These are phyloP conservation scores for Triticum aestivum DNA, from an alignment of 176 grass and related monocot genomes.

Conservation along the genomic window IWGSC_CS_RefSeq_v2.1 NC_057795.1:71651481-71651980, in stretches of 20 bases:
- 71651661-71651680: conserved; percentile 3
- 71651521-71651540: not conserved
- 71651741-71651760: conserved; percentile 14
- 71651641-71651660: not conserved
- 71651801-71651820: conserved; percentile 39
- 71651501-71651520: not conserved
- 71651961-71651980: conserved; percentile 19
- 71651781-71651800: conserved; percentile 30
- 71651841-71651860: conserved; percentile 28
- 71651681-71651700: conserved; percentile 6
- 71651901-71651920: conserved; percentile 24
- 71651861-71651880: not conserved
- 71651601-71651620: not conserved
- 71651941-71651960: conserved; percentile 24
- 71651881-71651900: conserved; percentile 4
- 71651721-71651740: conserved; percentile 34
- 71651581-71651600: not conserved
- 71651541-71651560: not conserved
- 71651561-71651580: not conserved
- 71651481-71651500: not conserved
- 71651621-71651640: not conserved
- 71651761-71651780: not conserved
- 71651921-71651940: conserved; percentile 21
- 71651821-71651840: conserved; percentile 35
- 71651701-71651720: conserved; percentile 35